phyloP scores from a whole-genome alignment of 2,329 filamentous ascomycete species.

The Trichoderma atroviride region DNA sequence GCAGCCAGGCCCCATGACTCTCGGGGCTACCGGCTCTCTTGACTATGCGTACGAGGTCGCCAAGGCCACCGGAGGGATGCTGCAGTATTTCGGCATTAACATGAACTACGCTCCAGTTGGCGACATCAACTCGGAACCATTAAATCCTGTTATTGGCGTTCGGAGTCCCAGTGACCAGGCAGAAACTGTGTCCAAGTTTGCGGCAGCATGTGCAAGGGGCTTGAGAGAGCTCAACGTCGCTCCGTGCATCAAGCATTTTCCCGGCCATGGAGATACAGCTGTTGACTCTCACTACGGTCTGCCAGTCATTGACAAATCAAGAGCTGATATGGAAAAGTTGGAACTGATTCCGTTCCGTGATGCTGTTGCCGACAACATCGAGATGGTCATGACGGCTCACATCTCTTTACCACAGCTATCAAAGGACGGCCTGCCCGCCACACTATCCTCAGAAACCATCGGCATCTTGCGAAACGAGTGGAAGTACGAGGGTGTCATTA shows the following conservation, averaged over 20 bases:
- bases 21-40: conserved; percentile 31
- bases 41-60: conserved; percentile 30
- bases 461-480: conserved; percentile 32
- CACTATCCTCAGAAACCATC: conserved; percentile 33
- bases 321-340: conserved; percentile 30
- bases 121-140: conserved; percentile 35
- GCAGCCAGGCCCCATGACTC: conserved; percentile 34
- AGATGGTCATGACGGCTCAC: conserved; percentile 38
- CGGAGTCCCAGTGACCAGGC: conserved; percentile 35
- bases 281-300: conserved; percentile 36
- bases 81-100: conserved; percentile 36
- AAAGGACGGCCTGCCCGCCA: conserved; percentile 31
- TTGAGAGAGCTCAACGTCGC: conserved; percentile 30
- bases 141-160: conserved; percentile 36
- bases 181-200: conserved; percentile 29
- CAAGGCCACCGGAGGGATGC: conserved; percentile 31
- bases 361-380: conserved; percentile 31
- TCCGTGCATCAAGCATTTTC: conserved; percentile 36
- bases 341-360: conserved; percentile 33
- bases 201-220: conserved; percentile 31
- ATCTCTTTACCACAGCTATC: conserved; percentile 33
- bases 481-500: conserved; percentile 32
- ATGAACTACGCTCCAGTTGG: conserved; percentile 37
- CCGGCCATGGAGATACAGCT: conserved; percentile 35
- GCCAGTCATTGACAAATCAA: conserved; percentile 33